Evolutionary conservation across 192 early-diverging fungal species (phyloP), one percentile per base, ranked within the genome.

Genomic region (Rhizophlyctis rosea): DNA sequence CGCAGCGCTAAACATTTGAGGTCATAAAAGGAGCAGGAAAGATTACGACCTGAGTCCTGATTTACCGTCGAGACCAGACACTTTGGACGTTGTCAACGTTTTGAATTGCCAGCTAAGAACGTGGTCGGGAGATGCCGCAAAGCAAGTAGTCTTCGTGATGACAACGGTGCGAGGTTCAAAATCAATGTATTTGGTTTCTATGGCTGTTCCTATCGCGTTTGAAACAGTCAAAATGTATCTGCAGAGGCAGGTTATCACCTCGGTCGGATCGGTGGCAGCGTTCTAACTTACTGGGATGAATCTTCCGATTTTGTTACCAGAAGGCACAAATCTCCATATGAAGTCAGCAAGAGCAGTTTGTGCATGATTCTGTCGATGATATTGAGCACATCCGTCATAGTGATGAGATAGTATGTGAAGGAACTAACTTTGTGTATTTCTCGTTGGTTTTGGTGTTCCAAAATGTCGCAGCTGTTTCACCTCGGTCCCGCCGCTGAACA

Each of bases 381-480:
- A 7, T 55, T 14, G 36, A 29, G 14, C 1, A 11, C 31, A 61
- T 18, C 3, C 18, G n/a, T n/a, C n/a, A n/a, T n/a, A n/a, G n/a
- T n/a, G n/a, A 69, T 21, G 1, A 34, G 48, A 54, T 25, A 24
- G 23, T 50, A 21, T 0, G 35, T 28, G n/a, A 4, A 7, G 18
- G 39, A 44, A 44, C 68, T 21, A 54, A 81, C 78, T 82, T 82
- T n/a, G 65, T 68, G 60, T 70, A 65, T 63, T 68, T 62, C 50
- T 81, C 81, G 52, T 76, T 76, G 9, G 81, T 83, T 34, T 74
- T 74, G 4, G 75, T 74, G 50, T 85, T 85, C 83, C 83, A 85
- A 57, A 79, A 84, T 11, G 75, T 65, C 11, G 81, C 28, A 9
- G 51, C 63, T 16, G 67, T 77, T 27, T 84, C 79, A 0, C 69